A percentile compares a stretch with the other conserved stretches of the same genome.
These are phyloP conservation scores for Wickerhamiella occidentalis DNA, from an alignment of 805 yeast genomes.

Conservation along the genomic window DNA sequence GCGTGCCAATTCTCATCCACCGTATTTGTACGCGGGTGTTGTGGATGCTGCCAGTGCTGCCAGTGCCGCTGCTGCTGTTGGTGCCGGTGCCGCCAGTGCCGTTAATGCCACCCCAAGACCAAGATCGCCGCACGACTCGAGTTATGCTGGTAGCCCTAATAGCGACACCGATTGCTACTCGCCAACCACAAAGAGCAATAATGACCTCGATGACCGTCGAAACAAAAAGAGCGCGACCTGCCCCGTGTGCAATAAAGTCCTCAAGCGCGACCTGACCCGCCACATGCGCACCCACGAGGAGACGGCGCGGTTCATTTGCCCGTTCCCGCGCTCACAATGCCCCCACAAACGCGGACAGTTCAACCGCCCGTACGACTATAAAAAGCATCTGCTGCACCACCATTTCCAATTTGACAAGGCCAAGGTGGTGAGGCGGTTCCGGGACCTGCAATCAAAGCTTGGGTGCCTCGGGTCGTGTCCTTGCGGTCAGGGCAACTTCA, in stretches of 20 bases:
- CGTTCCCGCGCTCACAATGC: constrained; percentile 44
- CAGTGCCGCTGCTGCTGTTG: too few relatives aligned
- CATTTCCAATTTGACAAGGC: constrained; percentile 45
- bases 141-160: too few relatives aligned
- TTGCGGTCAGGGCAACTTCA: constrained; percentile 37
- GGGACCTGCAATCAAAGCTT: constrained; percentile 43
- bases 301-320: constrained; percentile 45
- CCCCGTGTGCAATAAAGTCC: constrained; percentile 40
- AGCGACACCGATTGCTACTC: constrained; percentile 7
- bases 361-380: constrained; percentile 57
- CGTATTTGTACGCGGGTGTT: neutral
- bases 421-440: constrained; percentile 33
- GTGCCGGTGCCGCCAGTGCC: too few relatives aligned
- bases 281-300: constrained; percentile 52
- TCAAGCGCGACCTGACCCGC: constrained; percentile 49
- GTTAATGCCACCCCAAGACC: neutral
- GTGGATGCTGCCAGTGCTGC: neutral
- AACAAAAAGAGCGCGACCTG: constrained; percentile 26
- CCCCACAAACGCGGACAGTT: constrained; percentile 49
- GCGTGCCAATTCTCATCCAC: neutral
- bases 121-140: too few relatives aligned
- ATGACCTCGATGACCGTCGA: constrained; percentile 6
- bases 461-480: constrained; percentile 40
- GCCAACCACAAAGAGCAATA: neutral
- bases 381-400: constrained; percentile 49